Percentiles rank a stretch among this genome's conserved stretches.
Conservation (phyloP, 352 stramenopile species). For the Phytophthora pluvialis region DNA sequence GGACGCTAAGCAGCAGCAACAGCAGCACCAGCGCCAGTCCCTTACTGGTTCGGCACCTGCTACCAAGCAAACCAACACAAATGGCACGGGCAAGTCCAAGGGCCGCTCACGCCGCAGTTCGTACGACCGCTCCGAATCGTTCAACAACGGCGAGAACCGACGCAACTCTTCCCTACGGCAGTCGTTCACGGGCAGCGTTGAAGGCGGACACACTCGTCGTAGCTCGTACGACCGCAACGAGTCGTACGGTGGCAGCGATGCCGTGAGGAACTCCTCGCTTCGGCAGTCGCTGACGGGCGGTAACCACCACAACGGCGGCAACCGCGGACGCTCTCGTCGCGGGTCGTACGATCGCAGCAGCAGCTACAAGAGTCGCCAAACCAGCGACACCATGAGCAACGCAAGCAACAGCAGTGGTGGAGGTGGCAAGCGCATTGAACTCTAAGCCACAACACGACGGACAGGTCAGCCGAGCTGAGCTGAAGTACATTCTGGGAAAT, state of each 20-base stretch:
- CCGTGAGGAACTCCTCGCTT: conserved; percentile 44
- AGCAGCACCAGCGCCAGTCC: conserved; percentile 61
- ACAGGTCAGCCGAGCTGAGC: conserved; percentile 29
- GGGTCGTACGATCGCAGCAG: conserved; percentile 67
- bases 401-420: conserved; percentile 55
- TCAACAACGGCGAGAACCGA: conserved; percentile 41
- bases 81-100: conserved; percentile 42
- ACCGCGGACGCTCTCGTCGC: conserved; percentile 57
- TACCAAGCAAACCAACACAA: conserved; percentile 34
- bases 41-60: conserved; percentile 42
- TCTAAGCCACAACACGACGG: conserved; percentile 45
- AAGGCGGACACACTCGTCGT: conserved; percentile 40
- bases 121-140: conserved; percentile 57
- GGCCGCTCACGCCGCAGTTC: conserved; percentile 53
- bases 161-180: conserved; percentile 43
- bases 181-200: conserved; percentile 41
- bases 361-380: conserved; percentile 46
- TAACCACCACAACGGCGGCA: conserved; percentile 41
- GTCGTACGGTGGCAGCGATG: conserved; percentile 30
- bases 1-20: conserved; percentile 69
- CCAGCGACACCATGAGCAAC: conserved; percentile 60
- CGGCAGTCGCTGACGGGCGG: conserved; percentile 47
- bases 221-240: conserved; percentile 64
- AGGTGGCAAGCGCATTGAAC: conserved; percentile 76
- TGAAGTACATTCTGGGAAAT: conserved; percentile 30